Conservation (phyloP, 1,139 yeast species). For the Diutina catenulata region DNA sequence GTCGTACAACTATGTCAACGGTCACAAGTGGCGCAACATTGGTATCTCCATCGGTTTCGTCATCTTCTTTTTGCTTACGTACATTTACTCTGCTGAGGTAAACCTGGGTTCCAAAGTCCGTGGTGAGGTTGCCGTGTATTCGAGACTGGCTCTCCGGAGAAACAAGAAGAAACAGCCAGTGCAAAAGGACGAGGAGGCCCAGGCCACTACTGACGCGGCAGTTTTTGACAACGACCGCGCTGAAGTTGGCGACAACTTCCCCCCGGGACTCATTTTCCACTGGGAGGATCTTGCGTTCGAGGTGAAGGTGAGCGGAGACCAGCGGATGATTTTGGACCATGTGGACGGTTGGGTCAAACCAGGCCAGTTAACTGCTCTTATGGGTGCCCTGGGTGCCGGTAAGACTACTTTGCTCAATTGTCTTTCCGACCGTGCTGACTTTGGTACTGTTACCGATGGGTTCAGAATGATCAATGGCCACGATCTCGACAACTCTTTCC, state of each 20-base stretch:
- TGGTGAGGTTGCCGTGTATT: conserved; percentile 21
- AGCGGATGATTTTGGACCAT: conserved; percentile 49
- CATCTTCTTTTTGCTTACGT: conserved; percentile 12
- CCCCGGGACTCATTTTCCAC: conserved; percentile 43
- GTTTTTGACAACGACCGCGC: not conserved
- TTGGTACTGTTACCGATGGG: conserved; percentile 66
- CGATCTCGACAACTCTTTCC: conserved; percentile 59
- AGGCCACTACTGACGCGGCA: not conserved
- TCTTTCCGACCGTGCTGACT: conserved; percentile 65
- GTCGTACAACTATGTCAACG: conserved; percentile 24
- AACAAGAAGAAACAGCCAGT: not conserved
- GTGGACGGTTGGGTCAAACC: conserved; percentile 85
- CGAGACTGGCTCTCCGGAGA: not conserved
- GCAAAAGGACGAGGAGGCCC: not conserved
- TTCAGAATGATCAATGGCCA: conserved; percentile 64
- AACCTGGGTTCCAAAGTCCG: conserved; percentile 25
- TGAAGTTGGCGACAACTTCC: not conserved
- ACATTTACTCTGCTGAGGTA: conserved; percentile 25
- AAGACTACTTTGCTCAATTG: conserved; percentile 67
- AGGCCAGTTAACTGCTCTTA: conserved; percentile 31
- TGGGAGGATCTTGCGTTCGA: conserved; percentile 65
- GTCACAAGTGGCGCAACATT: conserved; percentile 14
- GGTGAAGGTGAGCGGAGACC: conserved; percentile 47
- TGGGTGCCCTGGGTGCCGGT: conserved; percentile 91
- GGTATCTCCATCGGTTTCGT: conserved; percentile 1